Evolutionary conservation across 495 filamentous ascomycete genomes (phyloP), one percentile per base, ranked within the genome.

Genomic region (Penicillium taxi): DNA sequence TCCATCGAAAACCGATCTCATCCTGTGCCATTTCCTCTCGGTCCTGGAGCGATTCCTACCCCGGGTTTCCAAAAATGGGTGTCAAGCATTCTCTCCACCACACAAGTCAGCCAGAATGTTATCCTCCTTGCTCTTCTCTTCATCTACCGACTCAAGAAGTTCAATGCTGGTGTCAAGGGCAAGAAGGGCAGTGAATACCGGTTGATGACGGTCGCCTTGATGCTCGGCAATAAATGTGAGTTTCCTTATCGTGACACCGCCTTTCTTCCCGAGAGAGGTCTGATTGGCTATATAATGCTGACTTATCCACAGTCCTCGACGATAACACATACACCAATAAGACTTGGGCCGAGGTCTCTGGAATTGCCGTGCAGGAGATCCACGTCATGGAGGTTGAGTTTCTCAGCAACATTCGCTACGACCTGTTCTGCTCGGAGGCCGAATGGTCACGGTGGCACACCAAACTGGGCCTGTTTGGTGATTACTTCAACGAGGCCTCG

Each of bases 321-420:
- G 93, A 99, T 53, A 99, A 96, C 58, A 96, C 93, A 2, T 99
- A 96, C 62, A 96, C 93, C 35, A 99, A 99, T 69, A 95, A 96
- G 69, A 96, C 93, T 1, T 99, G 93, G 93, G 91, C 93, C 9
- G 93, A 99, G 48, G 93, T 99, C 27, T 96, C 93, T 16, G 82
- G 86, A 12, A 94, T 99, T 41, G 82, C 84, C 3, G 93, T 96
- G 9, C 78, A 78, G 35, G 93, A 99, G 61, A 94, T 99, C 26
- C 93, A 99, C 54, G 79, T 96, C 25, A 99, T 99, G 93, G 93
- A 99, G 56, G 93, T 99, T 0, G 93, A 99, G 58, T 99, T 99
- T 51, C 70, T 99, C 39, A 95, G 91, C 69, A 96, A 99, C 55
- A 91, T 99, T 77, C 78, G 88, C 50, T 99, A 99, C 56, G 86